Evolutionary conservation across 208 protist genomes (phyloP), one percentile per base, ranked within the genome.

Genomic region (Leishmania gerbilli): DNA sequence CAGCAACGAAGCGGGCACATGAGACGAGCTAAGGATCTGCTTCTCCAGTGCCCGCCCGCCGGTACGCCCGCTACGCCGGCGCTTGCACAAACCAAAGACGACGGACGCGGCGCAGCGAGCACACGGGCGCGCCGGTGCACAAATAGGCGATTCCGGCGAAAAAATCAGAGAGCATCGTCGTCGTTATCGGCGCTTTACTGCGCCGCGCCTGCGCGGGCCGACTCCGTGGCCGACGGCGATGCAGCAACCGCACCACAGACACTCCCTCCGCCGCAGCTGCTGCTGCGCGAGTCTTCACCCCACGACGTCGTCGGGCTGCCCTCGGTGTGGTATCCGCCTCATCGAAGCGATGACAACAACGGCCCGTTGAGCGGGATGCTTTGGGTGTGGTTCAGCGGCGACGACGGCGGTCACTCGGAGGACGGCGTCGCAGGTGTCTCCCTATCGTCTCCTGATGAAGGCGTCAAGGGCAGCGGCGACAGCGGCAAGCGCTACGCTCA

Each of bases 331-430:
- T 80, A 84, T 34, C 81, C 81, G 11, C 75, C 75, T 17, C 68
- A 76, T 49, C 81, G 56, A 40, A 71, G 75, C 68, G 56, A 71
- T 13, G 81, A 62, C 49, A 72, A 40, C 51, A 53, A 74, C 1
- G 65, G 53, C 19, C 65, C 79, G 34, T 69, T 84, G 67, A 80
- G 56, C 58, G 76, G 81, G 9, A 21, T 55, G 5, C 65, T 84
- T 37, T 74, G 55, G 5, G 68, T 84, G 53, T 84, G 81, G 81
- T 80, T 84, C 58, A 84, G 80, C 75, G 40, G 60, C 24, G 72
- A 75, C 24, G 68, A 74, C 6, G 40, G 42, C 40, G 6, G 68
- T 2, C 56, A 62, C n/a, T 24, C 19, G 56, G 21, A 58, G 56
- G 68, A n/a, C 68, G 21, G 19, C 17, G 40, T 51, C 4, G 37